Evolutionary conservation across 768 basidiomycete genomes (phyloP), one percentile per base, ranked within the genome.

Genomic region (Clitopilus hobsonii): DNA sequence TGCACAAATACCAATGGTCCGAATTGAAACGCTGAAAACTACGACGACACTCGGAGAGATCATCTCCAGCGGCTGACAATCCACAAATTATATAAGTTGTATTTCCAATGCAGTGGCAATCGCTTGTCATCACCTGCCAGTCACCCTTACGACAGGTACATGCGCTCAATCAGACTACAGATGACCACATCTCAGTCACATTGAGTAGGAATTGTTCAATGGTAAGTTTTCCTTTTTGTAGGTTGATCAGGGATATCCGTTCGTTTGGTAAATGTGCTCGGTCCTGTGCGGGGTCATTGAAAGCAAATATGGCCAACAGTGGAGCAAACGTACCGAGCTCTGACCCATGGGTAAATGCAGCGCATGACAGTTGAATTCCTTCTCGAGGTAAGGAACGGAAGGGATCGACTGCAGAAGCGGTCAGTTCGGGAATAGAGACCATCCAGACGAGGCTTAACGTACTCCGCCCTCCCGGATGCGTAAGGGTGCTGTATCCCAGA

Each of bases 311-410:
- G n/a, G n/a, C n/a, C n/a, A n/a, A 11, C 8, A 45, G 38, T 11
- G 32, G 38, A 52, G 23, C 25, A 14, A 10, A 73, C 85, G 65
- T 59, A 92, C 92, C 36, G 87, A 84, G 67, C 89, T 91, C 66
- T 96, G 93, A 0, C 96, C 97, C 72, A 99, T 84, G 0, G 97
- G 97, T 1, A 99, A 78, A 70, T 99, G 97, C 10, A 98, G 77
- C 18, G 93, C 93, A 49, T 85, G 88, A 54, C 94, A 97, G 1
- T 78, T 74, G 60, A 99, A 96, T 65, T 88, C 85, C 61, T 94
- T 93, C 70, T 99, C 97, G 2, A 99, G 76, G 69, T 86, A 95
- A 0, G 95, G 96, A 0, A 98, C 83, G 1, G 92, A 92, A 3
- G 97, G 97, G 52, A 98, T 94, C 5, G 92, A 93, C 93, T 95